A percentile compares a stretch with the other conserved stretches of the same genome.
phyloP scores from a whole-genome alignment of 1,284 basidiomycete genomes.

The Afroboletus lepidellus region DNA sequence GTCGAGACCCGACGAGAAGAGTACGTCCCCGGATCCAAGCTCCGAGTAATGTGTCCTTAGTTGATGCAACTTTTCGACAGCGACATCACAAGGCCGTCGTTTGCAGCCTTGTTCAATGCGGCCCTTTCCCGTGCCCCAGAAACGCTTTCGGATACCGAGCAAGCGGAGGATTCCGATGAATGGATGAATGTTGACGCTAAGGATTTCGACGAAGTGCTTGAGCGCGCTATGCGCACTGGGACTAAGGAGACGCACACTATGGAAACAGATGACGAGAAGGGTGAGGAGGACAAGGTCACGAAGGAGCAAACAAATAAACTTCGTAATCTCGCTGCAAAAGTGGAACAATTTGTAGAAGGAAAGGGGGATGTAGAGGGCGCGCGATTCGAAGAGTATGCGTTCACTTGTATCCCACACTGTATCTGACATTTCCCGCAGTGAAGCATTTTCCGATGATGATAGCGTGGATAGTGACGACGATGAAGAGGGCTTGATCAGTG shows the following conservation, averaged over 20 bases:
- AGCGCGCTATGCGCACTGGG: conserved; percentile 28
- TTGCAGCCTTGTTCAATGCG: conserved; percentile 66
- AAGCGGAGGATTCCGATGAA: conserved; percentile 63
- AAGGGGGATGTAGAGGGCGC: conserved; percentile 87
- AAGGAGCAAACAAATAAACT: conserved; percentile 69
- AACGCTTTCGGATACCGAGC: conserved; percentile 13
- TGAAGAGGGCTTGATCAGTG: conserved; percentile 38
- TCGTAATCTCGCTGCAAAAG: conserved; percentile 76
- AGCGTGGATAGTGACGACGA: conserved; percentile 40
- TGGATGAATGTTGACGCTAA: conserved; percentile 71
- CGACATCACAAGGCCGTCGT: conserved; percentile 63
- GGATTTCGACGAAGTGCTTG: conserved; percentile 63
- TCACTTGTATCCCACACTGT: neutral
- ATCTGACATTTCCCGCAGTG: conserved; percentile 40
- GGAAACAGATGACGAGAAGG: conserved; percentile 45
- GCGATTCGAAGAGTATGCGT: conserved; percentile 79
- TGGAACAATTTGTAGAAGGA: conserved; percentile 85
- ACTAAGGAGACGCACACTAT: conserved; percentile 35
- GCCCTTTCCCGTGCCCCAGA: conserved; percentile 49
- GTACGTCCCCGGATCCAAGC: conserved; percentile 43
- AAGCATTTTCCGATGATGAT: conserved; percentile 57
- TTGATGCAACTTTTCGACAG: conserved; percentile 35
- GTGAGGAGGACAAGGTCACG: conserved; percentile 48
- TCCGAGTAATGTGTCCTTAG: neutral
- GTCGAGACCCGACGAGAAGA: conserved; percentile 61